Conservation (phyloP, 2,329 filamentous ascomycete species). For the Chaetomium sp. region DNA sequence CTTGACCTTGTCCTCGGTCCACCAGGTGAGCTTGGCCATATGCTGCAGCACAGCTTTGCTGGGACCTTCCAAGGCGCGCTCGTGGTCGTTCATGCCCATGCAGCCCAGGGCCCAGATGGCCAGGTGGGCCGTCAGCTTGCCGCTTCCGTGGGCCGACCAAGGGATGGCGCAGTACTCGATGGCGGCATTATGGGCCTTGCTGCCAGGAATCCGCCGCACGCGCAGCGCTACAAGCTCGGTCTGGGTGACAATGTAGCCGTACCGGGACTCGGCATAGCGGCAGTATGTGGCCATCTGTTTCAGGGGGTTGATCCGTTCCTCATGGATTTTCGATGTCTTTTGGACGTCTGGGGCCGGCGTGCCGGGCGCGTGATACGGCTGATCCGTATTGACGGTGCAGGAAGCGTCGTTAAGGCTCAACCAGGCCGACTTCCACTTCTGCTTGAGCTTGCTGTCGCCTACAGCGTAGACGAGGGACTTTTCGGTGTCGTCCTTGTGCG, state of each 20-base stretch:
- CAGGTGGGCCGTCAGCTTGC: too few relatives aligned
- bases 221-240: neutral
- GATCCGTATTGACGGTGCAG: neutral
- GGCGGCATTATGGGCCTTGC: too few relatives aligned
- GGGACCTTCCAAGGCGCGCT: too few relatives aligned
- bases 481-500: neutral
- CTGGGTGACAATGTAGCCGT: neutral
- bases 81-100: too few relatives aligned
- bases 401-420: neutral
- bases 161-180: too few relatives aligned
- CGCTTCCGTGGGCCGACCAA: too few relatives aligned
- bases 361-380: neutral
- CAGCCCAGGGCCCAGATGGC: too few relatives aligned
- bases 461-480: neutral
- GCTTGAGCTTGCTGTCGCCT: neutral
- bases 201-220: too few relatives aligned
- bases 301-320: neutral
- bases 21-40: too few relatives aligned
- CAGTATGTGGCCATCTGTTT: neutral
- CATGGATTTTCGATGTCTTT: neutral
- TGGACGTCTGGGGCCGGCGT: neutral
- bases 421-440: conserved; percentile 1
- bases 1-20: too few relatives aligned
- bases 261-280: neutral
- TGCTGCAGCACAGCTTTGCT: too few relatives aligned